These are phyloP conservation scores for Phytophthora macrochlamydospora DNA, from an alignment of 352 stramenopile genomes.

Conservation along the genomic window DNA sequence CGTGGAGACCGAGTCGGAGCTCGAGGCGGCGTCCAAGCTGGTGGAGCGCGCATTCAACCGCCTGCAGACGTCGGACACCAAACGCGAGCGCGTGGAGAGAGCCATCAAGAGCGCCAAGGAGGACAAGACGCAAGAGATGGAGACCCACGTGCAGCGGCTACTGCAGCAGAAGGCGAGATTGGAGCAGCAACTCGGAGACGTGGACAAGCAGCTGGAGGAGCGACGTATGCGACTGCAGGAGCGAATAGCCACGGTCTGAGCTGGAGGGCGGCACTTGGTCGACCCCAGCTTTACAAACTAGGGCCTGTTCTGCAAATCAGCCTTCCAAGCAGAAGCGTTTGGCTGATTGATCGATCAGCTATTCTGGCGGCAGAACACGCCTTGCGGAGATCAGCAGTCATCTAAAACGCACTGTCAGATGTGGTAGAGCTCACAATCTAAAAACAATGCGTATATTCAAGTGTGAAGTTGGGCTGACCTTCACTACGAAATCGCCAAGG, in stretches of 20 bases:
- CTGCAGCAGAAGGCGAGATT: conserved; percentile 50
- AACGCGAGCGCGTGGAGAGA: conserved; percentile 38
- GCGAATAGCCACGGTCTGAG: conserved; percentile 16
- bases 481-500: no score
- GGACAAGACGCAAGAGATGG: conserved; percentile 48
- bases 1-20: conserved; percentile 62
- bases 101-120: conserved; percentile 46
- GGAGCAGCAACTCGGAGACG: conserved; percentile 43
- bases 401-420: no score
- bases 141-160: conserved; percentile 64
- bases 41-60: conserved; percentile 60
- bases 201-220: conserved; percentile 59
- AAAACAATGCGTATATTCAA: no score
- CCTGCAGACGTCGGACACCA: conserved; percentile 64
- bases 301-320: no score
- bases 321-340: no score
- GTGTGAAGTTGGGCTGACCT: no score
- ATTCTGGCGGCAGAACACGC: no score
- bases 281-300: no score
- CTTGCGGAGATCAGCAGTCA: no score
- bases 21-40: conserved; percentile 71
- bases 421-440: no score
- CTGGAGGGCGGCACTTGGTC: no score
- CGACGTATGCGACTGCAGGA: conserved; percentile 66
- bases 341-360: no score